Percentiles rank a stretch among this genome's conserved stretches.
Evolutionary conservation across 1,284 basidiomycete genomes (phyloP).

Genomic region (Austropuccinia psidii): DNA sequence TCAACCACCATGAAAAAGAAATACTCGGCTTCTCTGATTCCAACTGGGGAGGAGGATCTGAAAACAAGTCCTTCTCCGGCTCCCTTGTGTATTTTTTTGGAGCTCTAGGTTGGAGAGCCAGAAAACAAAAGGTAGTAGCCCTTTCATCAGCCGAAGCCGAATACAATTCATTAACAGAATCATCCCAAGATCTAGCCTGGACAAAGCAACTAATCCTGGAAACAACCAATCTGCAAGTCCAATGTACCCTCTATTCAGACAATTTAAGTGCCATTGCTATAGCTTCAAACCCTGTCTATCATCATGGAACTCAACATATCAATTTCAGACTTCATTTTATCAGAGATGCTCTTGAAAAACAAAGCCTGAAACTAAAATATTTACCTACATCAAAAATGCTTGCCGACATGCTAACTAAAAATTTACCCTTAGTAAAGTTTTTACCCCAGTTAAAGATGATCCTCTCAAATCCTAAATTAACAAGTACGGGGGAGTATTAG

Average conservation of each 20-base stretch:
- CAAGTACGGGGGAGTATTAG: too few species aligned
- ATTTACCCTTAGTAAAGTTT: too few species aligned
- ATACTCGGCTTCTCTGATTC: not conserved
- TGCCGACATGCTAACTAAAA: too few species aligned
- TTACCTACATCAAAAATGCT: too few species aligned
- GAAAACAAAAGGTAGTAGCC: not conserved
- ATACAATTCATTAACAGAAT: not conserved
- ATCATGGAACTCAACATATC: not conserved
- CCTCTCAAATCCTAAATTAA: too few species aligned
- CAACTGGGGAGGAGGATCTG: not conserved
- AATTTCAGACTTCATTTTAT: not conserved
- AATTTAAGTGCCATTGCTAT: not conserved
- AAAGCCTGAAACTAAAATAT: too few species aligned
- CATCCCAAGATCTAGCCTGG: not conserved
- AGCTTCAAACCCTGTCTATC: not conserved
- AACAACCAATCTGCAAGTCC: too few species aligned
- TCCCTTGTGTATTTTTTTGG: not conserved
- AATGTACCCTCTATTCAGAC: not conserved
- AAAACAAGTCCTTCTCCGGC: not conserved
- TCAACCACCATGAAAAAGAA: not conserved
- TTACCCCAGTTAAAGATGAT: too few species aligned
- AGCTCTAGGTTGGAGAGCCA: not conserved
- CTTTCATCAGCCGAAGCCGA: slow-evolving; percentile 7
- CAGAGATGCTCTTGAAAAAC: too few species aligned
- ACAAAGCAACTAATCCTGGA: not conserved